Evolutionary conservation across 352 stramenopile species (phyloP).

Genomic region (Nothophytophthora sp.): DNA sequence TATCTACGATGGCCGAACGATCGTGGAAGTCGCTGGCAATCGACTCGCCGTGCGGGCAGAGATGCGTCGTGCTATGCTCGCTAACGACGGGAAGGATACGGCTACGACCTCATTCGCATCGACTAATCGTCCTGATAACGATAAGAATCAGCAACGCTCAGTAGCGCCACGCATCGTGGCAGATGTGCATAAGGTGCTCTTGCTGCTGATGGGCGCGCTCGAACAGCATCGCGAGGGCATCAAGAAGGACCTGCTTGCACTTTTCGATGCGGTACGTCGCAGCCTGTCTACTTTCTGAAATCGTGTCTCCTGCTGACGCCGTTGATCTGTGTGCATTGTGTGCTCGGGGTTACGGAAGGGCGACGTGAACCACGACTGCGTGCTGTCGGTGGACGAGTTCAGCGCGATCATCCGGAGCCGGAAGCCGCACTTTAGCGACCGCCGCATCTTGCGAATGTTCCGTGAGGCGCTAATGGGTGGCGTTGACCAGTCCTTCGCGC

Average conservation of each 20-base stretch:
- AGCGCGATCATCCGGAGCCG: slow-evolving; percentile 57
- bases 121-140: slow-evolving; percentile 3
- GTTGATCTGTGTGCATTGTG: not conserved
- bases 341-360: slow-evolving; percentile 34
- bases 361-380: slow-evolving; percentile 72
- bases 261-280: slow-evolving; percentile 53
- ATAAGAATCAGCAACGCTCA: slow-evolving; percentile 9
- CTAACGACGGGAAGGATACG: slow-evolving; percentile 7
- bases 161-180: slow-evolving; percentile 46
- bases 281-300: not conserved
- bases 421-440: slow-evolving; percentile 63
- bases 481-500: slow-evolving; percentile 63
- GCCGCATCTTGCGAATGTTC: slow-evolving; percentile 77
- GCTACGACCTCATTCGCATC: not conserved
- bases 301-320: not conserved
- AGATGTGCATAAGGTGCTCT: slow-evolving; percentile 58
- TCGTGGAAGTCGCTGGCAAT: slow-evolving; percentile 64
- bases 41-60: slow-evolving; percentile 66
- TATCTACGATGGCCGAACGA: slow-evolving; percentile 47
- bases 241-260: slow-evolving; percentile 42
- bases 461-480: slow-evolving; percentile 67
- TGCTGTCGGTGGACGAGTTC: slow-evolving; percentile 74
- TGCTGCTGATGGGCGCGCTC: slow-evolving; percentile 58
- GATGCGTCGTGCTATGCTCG: slow-evolving; percentile 73
- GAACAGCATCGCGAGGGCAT: slow-evolving; percentile 60